phyloP scores from a whole-genome alignment of 2,329 filamentous ascomycete species.

The Xylariaceae sp. region DNA sequence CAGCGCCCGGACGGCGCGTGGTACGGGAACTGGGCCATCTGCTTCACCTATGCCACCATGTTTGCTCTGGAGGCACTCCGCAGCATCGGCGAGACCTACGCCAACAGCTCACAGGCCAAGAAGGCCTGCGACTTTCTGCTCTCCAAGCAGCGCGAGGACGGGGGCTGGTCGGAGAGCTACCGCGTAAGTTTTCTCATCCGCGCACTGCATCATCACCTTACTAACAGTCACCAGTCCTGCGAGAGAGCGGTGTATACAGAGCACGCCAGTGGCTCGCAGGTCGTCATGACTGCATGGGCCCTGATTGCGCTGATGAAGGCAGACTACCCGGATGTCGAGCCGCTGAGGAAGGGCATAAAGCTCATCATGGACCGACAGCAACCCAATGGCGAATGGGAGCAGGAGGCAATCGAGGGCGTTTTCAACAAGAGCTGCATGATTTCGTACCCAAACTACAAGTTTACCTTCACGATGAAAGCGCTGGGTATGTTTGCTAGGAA shows the following conservation, averaged over 20 bases:
- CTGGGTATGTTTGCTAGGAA: slow-evolving; percentile 77
- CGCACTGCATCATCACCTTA: no score
- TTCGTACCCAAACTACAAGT: slow-evolving; percentile 98
- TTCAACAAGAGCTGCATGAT: slow-evolving; percentile 99
- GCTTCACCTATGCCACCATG: slow-evolving; percentile 95
- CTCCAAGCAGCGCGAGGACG: slow-evolving; percentile 76
- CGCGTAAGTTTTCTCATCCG: slow-evolving; percentile 37
- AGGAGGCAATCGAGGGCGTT: slow-evolving; percentile 93
- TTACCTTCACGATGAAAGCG: slow-evolving; percentile 89
- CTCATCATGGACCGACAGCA: slow-evolving; percentile 83
- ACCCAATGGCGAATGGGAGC: slow-evolving; percentile 84
- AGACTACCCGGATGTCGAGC: slow-evolving; percentile 66
- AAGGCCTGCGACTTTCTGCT: slow-evolving; percentile 81
- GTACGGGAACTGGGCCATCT: slow-evolving; percentile 98
- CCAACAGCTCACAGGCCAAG: slow-evolving; percentile 61
- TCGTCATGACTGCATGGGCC: slow-evolving; percentile 94
- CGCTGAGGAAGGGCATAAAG: slow-evolving; percentile 65
- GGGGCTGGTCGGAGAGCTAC: slow-evolving; percentile 96
- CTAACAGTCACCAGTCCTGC: slow-evolving; percentile 48
- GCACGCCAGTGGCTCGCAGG: slow-evolving; percentile 68
- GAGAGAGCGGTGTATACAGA: slow-evolving; percentile 69
- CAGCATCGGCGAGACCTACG: slow-evolving; percentile 73
- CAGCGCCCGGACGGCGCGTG: slow-evolving; percentile 82
- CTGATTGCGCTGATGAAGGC: slow-evolving; percentile 76
- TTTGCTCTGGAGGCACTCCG: slow-evolving; percentile 86